Base-by-base conservation (phyloP, 805 yeast genomes). In the Saccharomycopsis microspora region DNA sequence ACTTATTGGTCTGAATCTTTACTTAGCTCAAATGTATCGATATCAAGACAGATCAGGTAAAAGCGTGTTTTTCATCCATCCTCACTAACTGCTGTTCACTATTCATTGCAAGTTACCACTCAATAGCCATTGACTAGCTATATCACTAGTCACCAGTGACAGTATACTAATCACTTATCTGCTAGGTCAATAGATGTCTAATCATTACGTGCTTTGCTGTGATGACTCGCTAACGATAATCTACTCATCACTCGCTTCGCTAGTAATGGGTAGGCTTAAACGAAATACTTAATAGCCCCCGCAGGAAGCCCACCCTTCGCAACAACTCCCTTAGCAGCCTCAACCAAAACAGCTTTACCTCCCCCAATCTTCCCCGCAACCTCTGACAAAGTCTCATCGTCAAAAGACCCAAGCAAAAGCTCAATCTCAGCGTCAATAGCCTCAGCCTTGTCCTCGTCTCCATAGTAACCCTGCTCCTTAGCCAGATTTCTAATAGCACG, bases 381-480 rank as follows among this genome's bases (percentile, higher is more conserved):
- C n/a, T 74, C 78, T 45, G 76, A 79, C 62, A 90, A 77, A 64
- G 82, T 80, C 41, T 75, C 67, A 61, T 90, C 98, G 60, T 84
- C 86, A 55, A 93, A 73, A 54, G 79, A 67, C 50, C 86, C 96
- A 57, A 89, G 74, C 56, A 93, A 71, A 54, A 79, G 70, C 55
- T 82, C 94, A 56, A 87, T 66, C 64, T 93, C 97, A 52, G 78
- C 78, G 55, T 85, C 94, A 57, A 84, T 81, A 51, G 69, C 67
- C 51, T 77, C 71, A 43, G 90, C 74, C 53, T 77, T 76, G 52
- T 67, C 76, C 50, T 80, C 83, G 59, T 82, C 87, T 57, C 93
- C 93, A 57, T 87, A 88, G 76, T 86, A 87, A 50, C 74, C 84
- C 57, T 73, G 78, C 41, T 85, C 96, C 74, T 89, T 87, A 56